These are phyloP conservation scores for Hypericum androsaemum DNA, from an alignment of 345 rosid species.

Conservation along the genomic window DNA sequence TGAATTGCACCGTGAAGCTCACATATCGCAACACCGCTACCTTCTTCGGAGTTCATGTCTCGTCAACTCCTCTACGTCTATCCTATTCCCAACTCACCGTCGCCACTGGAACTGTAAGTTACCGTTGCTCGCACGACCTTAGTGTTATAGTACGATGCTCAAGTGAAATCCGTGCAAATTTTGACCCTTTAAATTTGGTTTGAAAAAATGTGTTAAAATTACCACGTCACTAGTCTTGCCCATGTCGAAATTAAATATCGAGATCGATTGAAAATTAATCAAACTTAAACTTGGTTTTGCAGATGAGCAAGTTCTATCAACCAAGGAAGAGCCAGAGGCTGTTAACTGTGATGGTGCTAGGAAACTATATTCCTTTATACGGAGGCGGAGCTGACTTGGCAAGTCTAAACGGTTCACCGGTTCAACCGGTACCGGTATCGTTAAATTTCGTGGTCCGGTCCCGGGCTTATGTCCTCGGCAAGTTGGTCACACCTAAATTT, in stretches of 20 bases:
- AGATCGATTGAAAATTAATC: no score
- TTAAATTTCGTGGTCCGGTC: slow-evolving; percentile 45
- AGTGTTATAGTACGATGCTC: no score
- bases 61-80: slow-evolving; percentile 49
- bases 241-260: no score
- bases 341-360: slow-evolving; percentile 27
- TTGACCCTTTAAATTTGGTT: not conserved
- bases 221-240: no score
- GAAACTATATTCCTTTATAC: slow-evolving; percentile 41
- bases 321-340: slow-evolving; percentile 55
- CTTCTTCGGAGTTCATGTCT: slow-evolving; percentile 59
- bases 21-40: slow-evolving; percentile 49
- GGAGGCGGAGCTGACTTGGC: slow-evolving; percentile 53
- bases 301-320: slow-evolving; percentile 49
- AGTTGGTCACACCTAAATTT: slow-evolving; percentile 49
- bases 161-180: not conserved
- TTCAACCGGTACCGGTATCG: slow-evolving; percentile 38
- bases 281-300: slow-evolving; percentile 10
- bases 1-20: slow-evolving; percentile 52
- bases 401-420: slow-evolving; percentile 15
- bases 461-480: slow-evolving; percentile 51
- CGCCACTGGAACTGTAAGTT: slow-evolving; percentile 49
- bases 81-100: slow-evolving; percentile 47
- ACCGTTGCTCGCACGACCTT: no score
- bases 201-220: not conserved